Percentiles rank a stretch among this genome's conserved stretches.
Evolutionary conservation across 495 filamentous ascomycete species (phyloP).

Genomic region (Aspergillus wentii): DNA sequence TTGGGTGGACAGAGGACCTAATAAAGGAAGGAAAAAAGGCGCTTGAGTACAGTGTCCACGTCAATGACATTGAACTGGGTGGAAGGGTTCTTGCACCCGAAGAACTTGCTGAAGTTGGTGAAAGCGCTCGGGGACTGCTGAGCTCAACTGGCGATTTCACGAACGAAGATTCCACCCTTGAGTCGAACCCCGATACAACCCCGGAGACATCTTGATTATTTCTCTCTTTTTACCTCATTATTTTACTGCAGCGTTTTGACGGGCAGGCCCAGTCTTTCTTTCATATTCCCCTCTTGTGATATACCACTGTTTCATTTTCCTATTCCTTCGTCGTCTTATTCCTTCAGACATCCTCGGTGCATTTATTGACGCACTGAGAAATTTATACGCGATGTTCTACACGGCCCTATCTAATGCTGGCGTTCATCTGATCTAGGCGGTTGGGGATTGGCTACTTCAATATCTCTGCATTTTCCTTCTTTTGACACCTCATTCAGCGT

Average conservation of each 20-base stretch:
- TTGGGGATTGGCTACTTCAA: background rate
- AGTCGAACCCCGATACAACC: slow-evolving; percentile 3
- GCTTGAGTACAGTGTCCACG: slow-evolving; percentile 70
- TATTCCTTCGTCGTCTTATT: background rate
- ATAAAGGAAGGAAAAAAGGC: slow-evolving; percentile 85
- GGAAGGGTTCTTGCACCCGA: slow-evolving; percentile 72
- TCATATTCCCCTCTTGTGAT: background rate
- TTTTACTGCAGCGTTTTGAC: background rate
- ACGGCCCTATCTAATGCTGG: background rate
- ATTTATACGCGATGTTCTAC: background rate
- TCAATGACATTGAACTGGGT: slow-evolving; percentile 73
- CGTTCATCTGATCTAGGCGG: too few relatives aligned
- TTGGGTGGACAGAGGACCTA: slow-evolving; percentile 80
- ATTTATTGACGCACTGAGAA: background rate
- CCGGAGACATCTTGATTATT: background rate
- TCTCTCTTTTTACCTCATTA: background rate
- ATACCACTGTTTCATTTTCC: background rate
- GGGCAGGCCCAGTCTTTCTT: slow-evolving; percentile 1
- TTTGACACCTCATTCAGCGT: slow-evolving; percentile 3
- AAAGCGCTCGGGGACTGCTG: slow-evolving; percentile 28
- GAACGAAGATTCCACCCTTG: slow-evolving; percentile 6
- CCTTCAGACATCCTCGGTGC: background rate
- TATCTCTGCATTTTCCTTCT: slow-evolving; percentile 2
- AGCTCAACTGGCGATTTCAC: slow-evolving; percentile 18
- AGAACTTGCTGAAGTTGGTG: slow-evolving; percentile 54